phyloP scores from a whole-genome alignment of 2,329 filamentous ascomycete species.

The Alternaria infectoria region DNA sequence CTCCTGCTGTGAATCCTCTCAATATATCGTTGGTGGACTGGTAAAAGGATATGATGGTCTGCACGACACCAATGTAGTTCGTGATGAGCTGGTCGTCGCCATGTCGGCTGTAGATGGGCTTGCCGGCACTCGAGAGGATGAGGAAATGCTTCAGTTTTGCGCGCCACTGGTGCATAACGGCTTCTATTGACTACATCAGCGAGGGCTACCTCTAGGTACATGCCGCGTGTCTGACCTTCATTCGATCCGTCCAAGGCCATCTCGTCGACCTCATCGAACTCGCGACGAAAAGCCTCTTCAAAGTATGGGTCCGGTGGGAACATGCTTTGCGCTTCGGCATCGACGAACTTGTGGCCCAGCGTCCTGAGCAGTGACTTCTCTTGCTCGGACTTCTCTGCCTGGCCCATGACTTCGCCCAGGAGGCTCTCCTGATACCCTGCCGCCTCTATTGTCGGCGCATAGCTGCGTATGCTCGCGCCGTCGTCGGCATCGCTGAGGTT shows the following conservation, averaged over 20 bases:
- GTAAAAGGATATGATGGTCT: conserved; percentile 98
- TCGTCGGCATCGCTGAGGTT: conserved; percentile 66
- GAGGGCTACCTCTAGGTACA: conserved; percentile 21
- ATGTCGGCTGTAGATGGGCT: conserved; percentile 95
- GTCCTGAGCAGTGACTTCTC: conserved; percentile 73
- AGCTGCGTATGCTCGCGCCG: conserved; percentile 70
- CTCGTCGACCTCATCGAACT: conserved; percentile 78
- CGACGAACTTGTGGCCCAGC: conserved; percentile 64
- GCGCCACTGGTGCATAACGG: conserved; percentile 76
- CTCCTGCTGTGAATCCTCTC: conserved; percentile 83
- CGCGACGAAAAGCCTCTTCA: conserved; percentile 71
- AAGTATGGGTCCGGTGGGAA: conserved; percentile 54
- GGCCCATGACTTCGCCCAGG: conserved; percentile 71
- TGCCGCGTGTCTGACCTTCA: conserved; percentile 61
- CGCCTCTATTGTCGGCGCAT: conserved; percentile 67
- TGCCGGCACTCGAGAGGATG: conserved; percentile 93
- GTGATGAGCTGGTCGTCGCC: conserved; percentile 90
- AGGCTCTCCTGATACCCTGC: conserved; percentile 81
- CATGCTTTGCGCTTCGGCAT: conserved; percentile 62
- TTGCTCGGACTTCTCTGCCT: conserved; percentile 65
- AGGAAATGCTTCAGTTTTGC: conserved; percentile 96
- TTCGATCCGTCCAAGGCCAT: conserved; percentile 60
- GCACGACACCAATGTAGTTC: conserved; percentile 90
- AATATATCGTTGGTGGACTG: conserved; percentile 79
- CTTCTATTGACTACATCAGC: conserved; percentile 47